Conservation (phyloP, 331 rosid species). For the Arachis monticola region DNA sequence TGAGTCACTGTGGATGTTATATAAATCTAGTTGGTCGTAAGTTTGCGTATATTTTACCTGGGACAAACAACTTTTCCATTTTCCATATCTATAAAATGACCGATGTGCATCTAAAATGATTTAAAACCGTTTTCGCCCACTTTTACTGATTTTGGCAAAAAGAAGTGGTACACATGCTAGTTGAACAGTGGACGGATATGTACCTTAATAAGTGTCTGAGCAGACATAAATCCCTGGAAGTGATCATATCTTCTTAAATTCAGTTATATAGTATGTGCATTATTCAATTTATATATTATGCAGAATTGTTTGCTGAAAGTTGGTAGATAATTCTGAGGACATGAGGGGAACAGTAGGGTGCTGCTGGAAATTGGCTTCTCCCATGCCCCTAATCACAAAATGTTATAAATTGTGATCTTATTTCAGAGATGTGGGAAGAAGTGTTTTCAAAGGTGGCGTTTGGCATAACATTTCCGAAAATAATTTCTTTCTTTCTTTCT, state of each 20-base stretch:
- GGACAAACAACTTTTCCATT: neutral
- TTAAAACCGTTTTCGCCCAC: neutral
- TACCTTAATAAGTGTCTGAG: neutral
- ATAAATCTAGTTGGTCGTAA: constrained; percentile 2
- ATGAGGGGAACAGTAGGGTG: neutral
- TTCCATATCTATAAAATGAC: neutral
- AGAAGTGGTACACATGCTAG: neutral
- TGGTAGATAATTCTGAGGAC: neutral
- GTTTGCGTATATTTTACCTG: constrained; percentile 5
- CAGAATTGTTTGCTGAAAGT: neutral
- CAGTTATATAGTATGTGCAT: neutral
- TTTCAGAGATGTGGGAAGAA: neutral
- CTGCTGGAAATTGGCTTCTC: neutral
- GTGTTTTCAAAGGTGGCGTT: constrained; percentile 4
- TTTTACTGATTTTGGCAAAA: neutral
- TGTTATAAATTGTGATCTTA: neutral
- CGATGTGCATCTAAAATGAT: neutral
- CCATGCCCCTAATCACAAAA: neutral
- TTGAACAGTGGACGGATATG: neutral
- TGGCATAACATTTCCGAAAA: constrained; percentile 20
- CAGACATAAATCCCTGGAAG: neutral
- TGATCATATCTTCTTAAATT: neutral
- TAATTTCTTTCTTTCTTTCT: constrained; percentile 15
- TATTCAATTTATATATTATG: constrained; percentile 5
- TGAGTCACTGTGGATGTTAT: neutral